Evolutionary conservation across 306 rosid species (phyloP).

Genomic region (Vachellia collinsii): DNA sequence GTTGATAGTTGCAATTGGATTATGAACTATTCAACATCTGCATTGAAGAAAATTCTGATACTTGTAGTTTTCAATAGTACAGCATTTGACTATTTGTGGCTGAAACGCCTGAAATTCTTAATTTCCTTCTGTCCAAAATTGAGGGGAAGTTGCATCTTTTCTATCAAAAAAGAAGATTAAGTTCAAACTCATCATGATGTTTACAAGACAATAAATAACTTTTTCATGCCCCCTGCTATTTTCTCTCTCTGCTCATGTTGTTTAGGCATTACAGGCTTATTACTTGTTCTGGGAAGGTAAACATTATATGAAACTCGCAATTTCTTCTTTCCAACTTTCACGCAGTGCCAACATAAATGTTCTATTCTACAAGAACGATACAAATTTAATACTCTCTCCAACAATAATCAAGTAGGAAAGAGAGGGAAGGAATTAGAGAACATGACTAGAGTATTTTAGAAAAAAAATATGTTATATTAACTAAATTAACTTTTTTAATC

Average conservation of each 20-base stretch:
- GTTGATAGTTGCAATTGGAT: not conserved
- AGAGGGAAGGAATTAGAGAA: too few species aligned
- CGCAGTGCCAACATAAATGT: not conserved
- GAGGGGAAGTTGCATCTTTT: not conserved
- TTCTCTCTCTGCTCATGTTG: conserved; percentile 18
- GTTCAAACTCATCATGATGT: not conserved
- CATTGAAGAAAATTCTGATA: not conserved
- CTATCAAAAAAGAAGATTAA: not conserved
- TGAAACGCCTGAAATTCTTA: not conserved
- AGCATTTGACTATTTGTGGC: not conserved
- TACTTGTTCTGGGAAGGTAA: conserved; percentile 6
- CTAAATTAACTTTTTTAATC: too few species aligned
- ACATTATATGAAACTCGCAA: not conserved
- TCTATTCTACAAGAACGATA: not conserved
- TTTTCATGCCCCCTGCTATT: not conserved
- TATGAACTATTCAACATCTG: not conserved
- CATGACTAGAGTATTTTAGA: too few species aligned
- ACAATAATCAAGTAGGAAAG: too few species aligned
- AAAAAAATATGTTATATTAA: too few species aligned
- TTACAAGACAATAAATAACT: not conserved
- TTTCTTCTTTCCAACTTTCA: not conserved
- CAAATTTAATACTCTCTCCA: not conserved
- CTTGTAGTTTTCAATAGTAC: not conserved
- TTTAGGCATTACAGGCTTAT: conserved; percentile 5
- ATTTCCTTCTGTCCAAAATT: not conserved